Conservation (phyloP, 2,329 filamentous ascomycete species). For the Claviceps sp. region DNA sequence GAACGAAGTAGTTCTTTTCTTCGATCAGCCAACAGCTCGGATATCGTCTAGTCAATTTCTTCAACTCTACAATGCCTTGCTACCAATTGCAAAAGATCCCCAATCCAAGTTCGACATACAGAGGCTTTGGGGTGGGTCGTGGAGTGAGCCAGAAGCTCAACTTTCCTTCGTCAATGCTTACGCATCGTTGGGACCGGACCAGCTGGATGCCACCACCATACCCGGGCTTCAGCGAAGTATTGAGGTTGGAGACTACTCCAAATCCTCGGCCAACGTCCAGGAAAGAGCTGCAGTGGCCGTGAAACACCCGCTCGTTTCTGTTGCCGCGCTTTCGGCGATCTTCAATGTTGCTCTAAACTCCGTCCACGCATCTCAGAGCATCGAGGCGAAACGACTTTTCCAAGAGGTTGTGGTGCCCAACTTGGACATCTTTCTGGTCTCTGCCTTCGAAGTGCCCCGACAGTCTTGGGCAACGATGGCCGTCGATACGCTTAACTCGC, state of each 20-base stretch:
- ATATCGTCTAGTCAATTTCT: constrained; percentile 72
- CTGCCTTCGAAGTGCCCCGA: constrained; percentile 62
- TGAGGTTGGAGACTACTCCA: constrained; percentile 41
- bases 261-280: constrained; percentile 34
- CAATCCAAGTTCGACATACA: constrained; percentile 60
- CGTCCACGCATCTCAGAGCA: constrained; percentile 45
- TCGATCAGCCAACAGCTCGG: constrained; percentile 67
- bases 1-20: constrained; percentile 61
- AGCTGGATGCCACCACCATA: constrained; percentile 75
- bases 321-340: constrained; percentile 63
- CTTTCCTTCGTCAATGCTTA: constrained; percentile 89
- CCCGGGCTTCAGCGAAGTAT: constrained; percentile 72
- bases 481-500: constrained; percentile 58
- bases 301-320: constrained; percentile 77
- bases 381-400: constrained; percentile 51
- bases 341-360: constrained; percentile 52
- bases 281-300: constrained; percentile 49
- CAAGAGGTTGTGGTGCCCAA: constrained; percentile 58
- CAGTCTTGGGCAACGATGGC: constrained; percentile 61
- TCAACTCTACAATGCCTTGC: constrained; percentile 63
- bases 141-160: constrained; percentile 77
- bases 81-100: constrained; percentile 52
- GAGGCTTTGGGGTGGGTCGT: constrained; percentile 76
- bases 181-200: constrained; percentile 57
- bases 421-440: constrained; percentile 65